phyloP scores from a whole-genome alignment of 257 asterid species.

The Euphrasia confusa region DNA sequence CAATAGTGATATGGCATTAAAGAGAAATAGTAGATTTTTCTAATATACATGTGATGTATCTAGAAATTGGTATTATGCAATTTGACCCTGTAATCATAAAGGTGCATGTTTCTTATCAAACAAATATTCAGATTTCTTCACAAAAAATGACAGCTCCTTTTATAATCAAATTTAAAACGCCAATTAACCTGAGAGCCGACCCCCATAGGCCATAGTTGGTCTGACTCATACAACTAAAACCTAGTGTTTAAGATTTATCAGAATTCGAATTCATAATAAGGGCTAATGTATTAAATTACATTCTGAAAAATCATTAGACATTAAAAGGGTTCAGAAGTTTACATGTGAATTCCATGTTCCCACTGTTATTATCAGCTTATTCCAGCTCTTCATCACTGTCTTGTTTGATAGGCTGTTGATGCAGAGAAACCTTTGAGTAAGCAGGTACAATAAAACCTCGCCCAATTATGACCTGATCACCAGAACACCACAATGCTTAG shows the following conservation, averaged over 20 bases:
- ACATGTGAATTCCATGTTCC: slow-evolving; percentile 52
- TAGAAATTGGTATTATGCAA: too few species aligned
- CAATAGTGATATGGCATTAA: too few species aligned
- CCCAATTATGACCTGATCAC: slow-evolving; percentile 74
- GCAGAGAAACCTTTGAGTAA: slow-evolving; percentile 89
- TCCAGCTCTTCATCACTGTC: slow-evolving; percentile 99
- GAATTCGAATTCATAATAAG: background rate
- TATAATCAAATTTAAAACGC: background rate
- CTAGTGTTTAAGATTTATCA: background rate
- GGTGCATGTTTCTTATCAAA: too few species aligned
- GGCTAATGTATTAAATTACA: slow-evolving; percentile 1
- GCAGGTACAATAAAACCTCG: slow-evolving; percentile 73
- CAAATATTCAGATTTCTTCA: background rate
- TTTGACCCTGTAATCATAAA: too few species aligned
- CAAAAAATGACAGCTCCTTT: background rate
- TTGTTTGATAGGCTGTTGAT: slow-evolving; percentile 75
- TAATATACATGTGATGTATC: too few species aligned
- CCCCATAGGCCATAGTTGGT: background rate
- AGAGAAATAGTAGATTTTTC: too few species aligned
- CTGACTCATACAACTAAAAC: too few species aligned
- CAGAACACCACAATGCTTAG: slow-evolving; percentile 19
- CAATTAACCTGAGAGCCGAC: background rate
- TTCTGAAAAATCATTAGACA: slow-evolving; percentile 8
- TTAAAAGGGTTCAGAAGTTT: slow-evolving; percentile 30
- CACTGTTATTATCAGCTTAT: slow-evolving; percentile 83